These are phyloP conservation scores for Blastobotrys capitulatus DNA, from an alignment of 1,139 yeast genomes.

Conservation along the genomic window DNA sequence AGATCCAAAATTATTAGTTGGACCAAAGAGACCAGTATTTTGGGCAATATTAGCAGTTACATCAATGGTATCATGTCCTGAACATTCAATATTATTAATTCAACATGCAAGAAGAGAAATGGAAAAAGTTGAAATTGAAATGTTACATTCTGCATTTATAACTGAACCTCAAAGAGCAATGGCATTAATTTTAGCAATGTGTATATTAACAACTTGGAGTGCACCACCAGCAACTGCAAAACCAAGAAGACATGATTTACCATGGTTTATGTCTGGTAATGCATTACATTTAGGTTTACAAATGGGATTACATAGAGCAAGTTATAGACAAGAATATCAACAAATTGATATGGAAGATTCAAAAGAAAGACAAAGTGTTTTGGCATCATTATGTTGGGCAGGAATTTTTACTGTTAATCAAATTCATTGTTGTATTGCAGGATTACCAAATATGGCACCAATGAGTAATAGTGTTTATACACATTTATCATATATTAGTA, in stretches of 20 bases:
- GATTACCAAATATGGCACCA: constrained; percentile 15
- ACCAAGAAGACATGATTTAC: constrained; percentile 13
- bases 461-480: constrained; percentile 6
- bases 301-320: constrained; percentile 20
- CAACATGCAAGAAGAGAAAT: not conserved
- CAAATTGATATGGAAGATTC: constrained; percentile 5
- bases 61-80: constrained; percentile 10
- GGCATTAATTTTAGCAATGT: constrained; percentile 4
- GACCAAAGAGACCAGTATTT: constrained; percentile 13
- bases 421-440: constrained; percentile 11
- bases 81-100: not conserved
- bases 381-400: constrained; percentile 17
- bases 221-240: not conserved
- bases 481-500: not conserved
- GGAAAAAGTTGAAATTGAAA: not conserved
- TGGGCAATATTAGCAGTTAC: constrained; percentile 22
- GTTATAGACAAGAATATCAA: constrained; percentile 6
- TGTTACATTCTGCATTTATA: not conserved
- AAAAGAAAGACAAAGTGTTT: constrained; percentile 10
- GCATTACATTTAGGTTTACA: constrained; percentile 20
- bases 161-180: constrained; percentile 1
- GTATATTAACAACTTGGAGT: constrained; percentile 3
- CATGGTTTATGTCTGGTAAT: constrained; percentile 18
- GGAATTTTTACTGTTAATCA: constrained; percentile 17
- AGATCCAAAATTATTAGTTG: constrained; percentile 14